These are phyloP conservation scores for Boletus chippewaensis DNA, from an alignment of 1,284 basidiomycete genomes.

Conservation along the genomic window DNA sequence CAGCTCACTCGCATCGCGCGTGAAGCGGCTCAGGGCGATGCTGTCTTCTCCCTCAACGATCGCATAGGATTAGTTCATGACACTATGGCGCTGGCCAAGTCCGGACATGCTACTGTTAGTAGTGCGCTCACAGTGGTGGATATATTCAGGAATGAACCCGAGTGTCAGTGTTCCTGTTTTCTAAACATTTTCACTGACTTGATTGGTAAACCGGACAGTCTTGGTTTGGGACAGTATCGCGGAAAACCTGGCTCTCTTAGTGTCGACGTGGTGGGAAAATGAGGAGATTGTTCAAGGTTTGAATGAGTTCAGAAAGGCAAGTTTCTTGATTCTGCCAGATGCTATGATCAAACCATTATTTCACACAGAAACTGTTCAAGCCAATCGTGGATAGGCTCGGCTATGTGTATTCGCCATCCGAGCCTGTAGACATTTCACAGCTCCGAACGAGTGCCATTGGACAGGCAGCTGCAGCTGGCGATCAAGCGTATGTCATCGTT, in stretches of 20 bases:
- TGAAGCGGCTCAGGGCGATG: conserved; percentile 64
- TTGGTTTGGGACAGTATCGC: conserved; percentile 70
- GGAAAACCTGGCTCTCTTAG: conserved; percentile 49
- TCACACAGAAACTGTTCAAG: conserved; percentile 57
- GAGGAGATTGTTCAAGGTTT: conserved; percentile 53
- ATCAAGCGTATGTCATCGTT: conserved; percentile 42
- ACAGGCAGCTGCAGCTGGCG: conserved; percentile 58
- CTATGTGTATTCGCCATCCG: conserved; percentile 66
- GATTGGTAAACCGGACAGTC: conserved; percentile 36
- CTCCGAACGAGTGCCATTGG: conserved; percentile 75
- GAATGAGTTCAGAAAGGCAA: conserved; percentile 58
- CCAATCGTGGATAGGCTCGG: conserved; percentile 79
- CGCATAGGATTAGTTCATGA: conserved; percentile 84
- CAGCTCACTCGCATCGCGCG: conserved; percentile 73
- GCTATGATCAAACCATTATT: conserved; percentile 2
- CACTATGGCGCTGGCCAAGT: conserved; percentile 72
- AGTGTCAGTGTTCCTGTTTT: conserved; percentile 47
- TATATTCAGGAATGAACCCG: conserved; percentile 63
- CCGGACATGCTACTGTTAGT: conserved; percentile 73
- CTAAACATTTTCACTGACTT: conserved; percentile 4
- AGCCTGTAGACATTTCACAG: conserved; percentile 68
- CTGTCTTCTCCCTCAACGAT: conserved; percentile 76
- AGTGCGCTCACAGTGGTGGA: conserved; percentile 71
- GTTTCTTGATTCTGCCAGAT: conserved; percentile 16
- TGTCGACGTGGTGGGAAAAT: conserved; percentile 86